Evolutionary conservation across 768 basidiomycete genomes (phyloP), one percentile per base, ranked within the genome.

Genomic region (Leucocoprinus leucothites): DNA sequence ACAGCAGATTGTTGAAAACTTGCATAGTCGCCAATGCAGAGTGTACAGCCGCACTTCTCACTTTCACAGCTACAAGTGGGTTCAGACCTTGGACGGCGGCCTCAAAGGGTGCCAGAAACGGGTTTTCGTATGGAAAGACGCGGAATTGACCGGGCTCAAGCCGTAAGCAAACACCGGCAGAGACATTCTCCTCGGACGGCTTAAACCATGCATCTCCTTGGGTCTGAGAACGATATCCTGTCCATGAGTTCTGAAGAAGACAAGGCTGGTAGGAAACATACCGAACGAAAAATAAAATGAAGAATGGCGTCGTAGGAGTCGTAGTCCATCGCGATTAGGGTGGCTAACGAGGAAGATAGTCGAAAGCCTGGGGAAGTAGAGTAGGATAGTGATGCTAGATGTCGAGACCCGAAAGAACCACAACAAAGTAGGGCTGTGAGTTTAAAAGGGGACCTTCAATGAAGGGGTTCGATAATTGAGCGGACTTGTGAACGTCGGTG

Each of bases 201-300:
- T 90, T 91, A 69, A 91, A 91, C 89, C 89, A 91, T 6, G 89
- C 85, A 56, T 90, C 88, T 2, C 85, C 83, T 64, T 89, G 87
- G 0, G 89, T 91, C 87, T 90, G 62, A 44, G 35, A 42, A 53
- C 26, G 6, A 34, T n/a, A n/a, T n/a, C n/a, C n/a, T n/a, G 28
- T 4, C 47, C 16, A 28, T n/a, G 25, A 16, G 38, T 22, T 19
- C 28, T 21, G 52, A 38, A 26, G 34, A 58, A 56, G 7, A 13
- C n/a, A 22, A 18, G 44, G 11, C 1, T 6, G 21, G 6, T 16
- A n/a, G n/a, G n/a, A 48, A 34, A 68, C 80, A 9, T 59, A 87
- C 88, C 55, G 84, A 82, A 65, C 80, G 85, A 74, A 90, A 91
- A 57, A 92, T 82, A 67, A 86, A 87, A 64, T 91, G 89, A 13